Evolutionary conservation across 1,284 basidiomycete species (phyloP).

Genomic region (Abortiporus biennis): DNA sequence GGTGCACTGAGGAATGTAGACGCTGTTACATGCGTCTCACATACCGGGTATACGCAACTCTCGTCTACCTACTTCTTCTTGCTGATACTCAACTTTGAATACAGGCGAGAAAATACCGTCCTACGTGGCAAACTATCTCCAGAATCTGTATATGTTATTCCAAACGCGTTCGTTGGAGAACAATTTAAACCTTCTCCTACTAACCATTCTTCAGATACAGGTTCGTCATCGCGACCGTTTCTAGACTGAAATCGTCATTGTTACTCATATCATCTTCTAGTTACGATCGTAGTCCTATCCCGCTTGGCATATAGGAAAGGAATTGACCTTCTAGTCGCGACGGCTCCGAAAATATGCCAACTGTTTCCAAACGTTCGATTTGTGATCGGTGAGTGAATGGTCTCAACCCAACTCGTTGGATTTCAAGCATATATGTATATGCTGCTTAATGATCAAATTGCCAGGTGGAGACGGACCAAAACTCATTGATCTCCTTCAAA

Average conservation of each 20-base stretch:
- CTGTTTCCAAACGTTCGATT: conserved; percentile 84
- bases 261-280: conserved; percentile 32
- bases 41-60: conserved; percentile 70
- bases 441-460: background rate
- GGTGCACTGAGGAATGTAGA: conserved; percentile 88
- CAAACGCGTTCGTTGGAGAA: conserved; percentile 88
- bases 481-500: conserved; percentile 91
- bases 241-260: background rate
- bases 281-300: conserved; percentile 92
- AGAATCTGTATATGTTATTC: conserved; percentile 80
- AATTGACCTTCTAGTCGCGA: conserved; percentile 90
- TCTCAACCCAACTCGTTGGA: too few species aligned
- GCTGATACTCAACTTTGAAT: conserved; percentile 3
- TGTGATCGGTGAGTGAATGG: conserved; percentile 64
- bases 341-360: conserved; percentile 85
- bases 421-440: background rate
- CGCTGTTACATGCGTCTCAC: conserved; percentile 94
- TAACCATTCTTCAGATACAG: conserved; percentile 43
- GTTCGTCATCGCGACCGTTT: too few species aligned
- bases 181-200: conserved; percentile 69
- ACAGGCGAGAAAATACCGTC: conserved; percentile 90
- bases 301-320: conserved; percentile 97
- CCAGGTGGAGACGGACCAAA: conserved; percentile 93
- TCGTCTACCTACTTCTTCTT: background rate
- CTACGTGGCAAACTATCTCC: conserved; percentile 73